Conservation (phyloP, 768 basidiomycete species). For the Hygrocybe coccinea region DNA sequence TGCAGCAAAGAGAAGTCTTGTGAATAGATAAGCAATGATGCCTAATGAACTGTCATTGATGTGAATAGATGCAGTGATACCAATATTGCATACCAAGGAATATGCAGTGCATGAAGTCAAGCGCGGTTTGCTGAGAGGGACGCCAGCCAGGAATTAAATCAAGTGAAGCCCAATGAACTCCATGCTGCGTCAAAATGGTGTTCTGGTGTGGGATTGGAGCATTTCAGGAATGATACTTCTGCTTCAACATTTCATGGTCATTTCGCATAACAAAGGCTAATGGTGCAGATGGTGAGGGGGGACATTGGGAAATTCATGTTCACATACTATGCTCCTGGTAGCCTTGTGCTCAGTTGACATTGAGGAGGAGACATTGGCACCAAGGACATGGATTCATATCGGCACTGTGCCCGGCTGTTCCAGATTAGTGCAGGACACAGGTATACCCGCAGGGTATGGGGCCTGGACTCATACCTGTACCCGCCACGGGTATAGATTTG, state of each 20-base stretch:
- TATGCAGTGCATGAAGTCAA: constrained; percentile 32
- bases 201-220: constrained; percentile 7
- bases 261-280: constrained; percentile 11
- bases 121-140: constrained; percentile 17
- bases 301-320: neutral
- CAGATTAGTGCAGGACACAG: too few relatives aligned
- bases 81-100: constrained; percentile 18
- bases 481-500: too few relatives aligned
- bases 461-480: too few relatives aligned
- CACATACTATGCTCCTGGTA: constrained; percentile 5
- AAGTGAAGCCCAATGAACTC: constrained; percentile 21
- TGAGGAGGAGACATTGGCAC: constrained; percentile 16
- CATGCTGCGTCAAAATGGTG: constrained; percentile 18
- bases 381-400: constrained; percentile 26
- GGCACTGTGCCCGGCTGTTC: constrained; percentile 21
- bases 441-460: too few relatives aligned
- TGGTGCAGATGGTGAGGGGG: neutral
- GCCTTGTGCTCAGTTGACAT: constrained; percentile 16
- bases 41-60: constrained; percentile 6
- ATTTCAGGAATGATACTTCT: constrained; percentile 7
- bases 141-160: constrained; percentile 26
- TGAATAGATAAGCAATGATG: constrained; percentile 21
- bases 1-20: constrained; percentile 15
- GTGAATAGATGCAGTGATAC: neutral
- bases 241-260: constrained; percentile 12